Evolutionary conservation across 108 stramenopile genomes (phyloP).

Genomic region (Conticribra guillardii): DNA sequence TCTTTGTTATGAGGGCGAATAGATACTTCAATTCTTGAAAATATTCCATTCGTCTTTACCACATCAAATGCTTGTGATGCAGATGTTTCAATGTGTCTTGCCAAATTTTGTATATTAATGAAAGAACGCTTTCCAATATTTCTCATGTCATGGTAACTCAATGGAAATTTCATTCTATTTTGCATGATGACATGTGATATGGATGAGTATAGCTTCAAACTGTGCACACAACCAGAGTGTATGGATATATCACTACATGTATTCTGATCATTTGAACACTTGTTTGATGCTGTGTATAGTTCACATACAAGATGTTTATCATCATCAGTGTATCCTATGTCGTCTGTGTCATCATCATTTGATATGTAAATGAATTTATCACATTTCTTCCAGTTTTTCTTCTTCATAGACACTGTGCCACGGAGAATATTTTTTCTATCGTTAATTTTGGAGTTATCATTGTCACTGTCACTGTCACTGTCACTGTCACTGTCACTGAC

Average conservation of each 20-base stretch:
- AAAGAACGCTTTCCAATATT: not conserved
- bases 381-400: not conserved
- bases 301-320: not conserved
- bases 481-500: no score
- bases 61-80: not conserved
- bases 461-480: no score
- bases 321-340: not conserved
- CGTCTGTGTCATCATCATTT: not conserved
- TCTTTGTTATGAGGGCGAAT: not conserved
- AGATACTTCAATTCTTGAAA: not conserved
- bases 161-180: not conserved
- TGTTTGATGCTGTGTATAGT: no score
- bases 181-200: not conserved
- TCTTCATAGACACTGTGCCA: not conserved
- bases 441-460: not conserved
- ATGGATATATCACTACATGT: not conserved
- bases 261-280: no score
- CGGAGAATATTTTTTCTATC: not conserved
- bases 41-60: not conserved
- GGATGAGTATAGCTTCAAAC: not conserved
- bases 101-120: not conserved
- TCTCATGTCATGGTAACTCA: not conserved
- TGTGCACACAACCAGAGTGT: not conserved
- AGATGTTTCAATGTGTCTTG: not conserved
- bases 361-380: not conserved